Evolutionary conservation across 257 asterid genomes (phyloP).

Genomic region (Solanum sitiens): DNA sequence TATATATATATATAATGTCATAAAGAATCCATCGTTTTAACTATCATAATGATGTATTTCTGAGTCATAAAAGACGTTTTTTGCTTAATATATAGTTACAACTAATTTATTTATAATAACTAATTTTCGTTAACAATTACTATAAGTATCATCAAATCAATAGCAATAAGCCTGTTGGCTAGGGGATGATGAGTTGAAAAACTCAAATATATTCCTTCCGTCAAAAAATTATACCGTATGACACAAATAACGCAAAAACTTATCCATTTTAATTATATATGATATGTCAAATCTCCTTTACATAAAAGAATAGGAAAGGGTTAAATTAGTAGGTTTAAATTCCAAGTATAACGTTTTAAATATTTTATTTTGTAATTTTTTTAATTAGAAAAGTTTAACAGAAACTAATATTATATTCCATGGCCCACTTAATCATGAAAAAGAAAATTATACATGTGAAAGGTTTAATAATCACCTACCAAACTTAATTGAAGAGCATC

Average conservation of each 20-base stretch:
- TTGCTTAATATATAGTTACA: not conserved
- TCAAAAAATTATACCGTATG: not conserved
- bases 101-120: not conserved
- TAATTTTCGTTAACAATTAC: not conserved
- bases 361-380: too few species aligned
- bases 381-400: too few species aligned
- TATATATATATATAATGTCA: not conserved
- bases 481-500: not conserved
- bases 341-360: not conserved
- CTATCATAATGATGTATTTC: not conserved
- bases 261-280: too few species aligned
- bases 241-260: too few species aligned
- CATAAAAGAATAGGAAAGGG: not conserved
- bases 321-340: not conserved
- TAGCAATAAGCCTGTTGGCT: not conserved
- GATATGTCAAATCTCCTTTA: not conserved
- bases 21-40: not conserved
- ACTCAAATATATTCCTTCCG: not conserved
- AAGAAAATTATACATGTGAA: not conserved
- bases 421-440: not conserved
- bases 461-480: constrained; percentile 5
- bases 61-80: not conserved
- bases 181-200: not conserved
- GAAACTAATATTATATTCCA: not conserved
- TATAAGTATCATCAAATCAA: not conserved